Conservation (phyloP, 768 basidiomycete species). For the Neoboletus magnificus region DNA sequence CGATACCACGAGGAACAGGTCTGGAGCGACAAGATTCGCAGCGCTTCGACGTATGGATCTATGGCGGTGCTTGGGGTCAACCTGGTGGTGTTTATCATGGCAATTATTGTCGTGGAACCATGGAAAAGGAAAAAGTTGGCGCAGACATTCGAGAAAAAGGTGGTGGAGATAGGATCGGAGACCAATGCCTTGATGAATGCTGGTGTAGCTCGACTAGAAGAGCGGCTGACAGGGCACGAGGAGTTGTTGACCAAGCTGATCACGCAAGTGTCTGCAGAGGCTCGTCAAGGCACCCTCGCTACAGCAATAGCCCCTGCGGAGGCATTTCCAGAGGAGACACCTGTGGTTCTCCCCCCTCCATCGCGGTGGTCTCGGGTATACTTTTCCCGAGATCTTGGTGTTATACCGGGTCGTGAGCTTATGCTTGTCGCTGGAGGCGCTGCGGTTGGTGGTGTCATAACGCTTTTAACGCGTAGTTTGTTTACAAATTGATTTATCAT, state of each 20-base stretch:
- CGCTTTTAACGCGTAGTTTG: conserved; percentile 21
- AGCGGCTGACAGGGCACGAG: conserved; percentile 49
- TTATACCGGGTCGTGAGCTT: conserved; percentile 19
- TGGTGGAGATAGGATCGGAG: conserved; percentile 50
- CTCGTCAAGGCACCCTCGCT: conserved; percentile 7
- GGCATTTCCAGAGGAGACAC: not conserved
- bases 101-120: conserved; percentile 90
- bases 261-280: conserved; percentile 11
- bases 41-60: conserved; percentile 90
- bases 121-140: conserved; percentile 90
- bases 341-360: not conserved
- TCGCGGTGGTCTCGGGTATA: conserved; percentile 12
- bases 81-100: conserved; percentile 83
- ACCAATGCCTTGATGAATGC: conserved; percentile 43
- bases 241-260: conserved; percentile 30
- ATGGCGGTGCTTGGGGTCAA: conserved; percentile 85
- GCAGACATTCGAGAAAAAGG: conserved; percentile 84
- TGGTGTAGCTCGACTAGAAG: conserved; percentile 46
- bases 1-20: conserved; percentile 98
- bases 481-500: conserved; percentile 14
- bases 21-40: conserved; percentile 98
- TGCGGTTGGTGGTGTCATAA: conserved; percentile 24
- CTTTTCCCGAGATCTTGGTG: conserved; percentile 9
- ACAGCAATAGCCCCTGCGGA: conserved; percentile 4
- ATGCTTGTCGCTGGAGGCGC: conserved; percentile 30